These are phyloP conservation scores for Knufia petricola DNA, from an alignment of 2,329 filamentous ascomycete genomes.

Conservation along the genomic window DNA sequence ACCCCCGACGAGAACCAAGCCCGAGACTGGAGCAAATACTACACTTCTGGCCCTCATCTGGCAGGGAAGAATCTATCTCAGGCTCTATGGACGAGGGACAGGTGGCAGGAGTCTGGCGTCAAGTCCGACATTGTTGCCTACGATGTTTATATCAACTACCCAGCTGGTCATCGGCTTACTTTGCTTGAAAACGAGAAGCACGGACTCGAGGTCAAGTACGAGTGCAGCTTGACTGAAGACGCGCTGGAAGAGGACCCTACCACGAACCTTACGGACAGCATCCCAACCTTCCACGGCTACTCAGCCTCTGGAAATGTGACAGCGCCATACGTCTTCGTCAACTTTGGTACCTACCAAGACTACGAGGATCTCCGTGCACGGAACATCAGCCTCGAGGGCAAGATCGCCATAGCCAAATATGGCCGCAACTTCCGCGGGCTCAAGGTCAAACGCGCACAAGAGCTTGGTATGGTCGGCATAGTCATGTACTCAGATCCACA, in stretches of 20 bases:
- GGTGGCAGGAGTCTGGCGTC: slow-evolving; percentile 63
- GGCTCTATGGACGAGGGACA: slow-evolving; percentile 64
- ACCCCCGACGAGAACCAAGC: slow-evolving; percentile 48
- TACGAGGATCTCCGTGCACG: slow-evolving; percentile 71
- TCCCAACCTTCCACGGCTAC: slow-evolving; percentile 92
- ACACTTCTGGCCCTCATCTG: slow-evolving; percentile 65
- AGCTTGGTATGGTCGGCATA: slow-evolving; percentile 77
- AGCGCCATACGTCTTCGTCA: slow-evolving; percentile 75
- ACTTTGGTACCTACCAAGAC: slow-evolving; percentile 80
- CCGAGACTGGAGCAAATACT: slow-evolving; percentile 67
- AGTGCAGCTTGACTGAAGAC: slow-evolving; percentile 76
- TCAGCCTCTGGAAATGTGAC: slow-evolving; percentile 89
- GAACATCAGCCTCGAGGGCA: slow-evolving; percentile 67
- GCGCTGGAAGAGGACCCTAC: slow-evolving; percentile 75
- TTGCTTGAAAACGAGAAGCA: slow-evolving; percentile 45
- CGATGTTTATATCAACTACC: slow-evolving; percentile 71
- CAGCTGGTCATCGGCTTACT: slow-evolving; percentile 59
- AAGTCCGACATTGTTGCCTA: slow-evolving; percentile 53
- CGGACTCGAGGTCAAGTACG: slow-evolving; percentile 53
- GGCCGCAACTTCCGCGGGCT: slow-evolving; percentile 79
- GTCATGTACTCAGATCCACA: slow-evolving; percentile 83
- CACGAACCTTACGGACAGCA: slow-evolving; percentile 57
- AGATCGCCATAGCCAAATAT: slow-evolving; percentile 80
- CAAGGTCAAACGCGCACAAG: slow-evolving; percentile 86
- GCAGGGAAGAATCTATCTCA: slow-evolving; percentile 70